phyloP scores from a whole-genome alignment of 306 rosid genomes.

The Potentilla sterilis region DNA sequence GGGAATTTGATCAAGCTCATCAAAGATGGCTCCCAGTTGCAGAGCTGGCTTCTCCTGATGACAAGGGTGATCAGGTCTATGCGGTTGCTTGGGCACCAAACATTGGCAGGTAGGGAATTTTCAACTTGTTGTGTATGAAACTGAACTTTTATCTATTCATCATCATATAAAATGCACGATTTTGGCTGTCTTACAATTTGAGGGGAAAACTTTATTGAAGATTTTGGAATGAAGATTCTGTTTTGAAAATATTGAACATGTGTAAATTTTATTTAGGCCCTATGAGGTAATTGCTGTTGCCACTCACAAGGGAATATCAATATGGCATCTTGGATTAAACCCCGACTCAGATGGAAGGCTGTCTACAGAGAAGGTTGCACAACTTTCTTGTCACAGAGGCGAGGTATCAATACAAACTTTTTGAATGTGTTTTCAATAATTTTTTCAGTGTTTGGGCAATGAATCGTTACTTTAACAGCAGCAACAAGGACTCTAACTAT shows the following conservation, averaged over 20 bases:
- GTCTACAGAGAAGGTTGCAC: constrained; percentile 60
- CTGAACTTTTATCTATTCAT: constrained; percentile 5
- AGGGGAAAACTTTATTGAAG: constrained; percentile 15
- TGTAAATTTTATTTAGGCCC: constrained; percentile 47
- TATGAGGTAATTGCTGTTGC: constrained; percentile 79
- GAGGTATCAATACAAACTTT: constrained; percentile 45
- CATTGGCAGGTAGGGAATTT: constrained; percentile 65
- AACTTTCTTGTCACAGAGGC: constrained; percentile 66
- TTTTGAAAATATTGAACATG: constrained; percentile 8
- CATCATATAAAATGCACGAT: constrained; percentile 10
- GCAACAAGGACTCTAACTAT: background rate
- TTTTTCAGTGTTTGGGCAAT: background rate
- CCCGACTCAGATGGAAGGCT: constrained; percentile 79
- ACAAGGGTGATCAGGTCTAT: constrained; percentile 66
- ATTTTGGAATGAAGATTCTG: background rate
- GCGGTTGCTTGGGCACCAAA: constrained; percentile 92
- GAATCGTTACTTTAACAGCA: no score
- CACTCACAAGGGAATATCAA: constrained; percentile 63
- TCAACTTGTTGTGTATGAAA: background rate
- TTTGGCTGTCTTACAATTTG: constrained; percentile 1
- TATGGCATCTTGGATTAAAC: constrained; percentile 84
- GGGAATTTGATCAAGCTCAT: constrained; percentile 96
- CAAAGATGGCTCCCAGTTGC: constrained; percentile 99
- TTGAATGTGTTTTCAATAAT: background rate
- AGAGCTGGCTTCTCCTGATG: constrained; percentile 64